Evolutionary conservation across 805 yeast species (phyloP), one percentile per base, ranked within the genome.

Genomic region (Ogataea populi-albae): DNA sequence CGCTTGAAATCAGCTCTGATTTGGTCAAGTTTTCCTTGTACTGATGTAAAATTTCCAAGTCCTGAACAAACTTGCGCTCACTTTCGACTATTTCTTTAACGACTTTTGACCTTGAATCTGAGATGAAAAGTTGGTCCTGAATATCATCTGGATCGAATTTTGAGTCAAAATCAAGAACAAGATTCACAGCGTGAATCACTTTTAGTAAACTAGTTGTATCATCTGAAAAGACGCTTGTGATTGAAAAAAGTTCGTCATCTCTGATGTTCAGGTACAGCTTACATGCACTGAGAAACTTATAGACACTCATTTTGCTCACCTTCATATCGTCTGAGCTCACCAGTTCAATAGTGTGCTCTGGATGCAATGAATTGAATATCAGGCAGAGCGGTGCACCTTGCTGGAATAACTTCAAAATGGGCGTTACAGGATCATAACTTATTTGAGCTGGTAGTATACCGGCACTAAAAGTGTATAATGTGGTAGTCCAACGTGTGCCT

Each of bases 341-440:
- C 29, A 83, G 65, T 36, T 79, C 76, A 36, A 72, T 69, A 26
- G 68, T 58, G 26, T 63, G 59, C 24, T 70, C 71, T 2, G 81
- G 80, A 22, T 55, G 57, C 15, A 87, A 71, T 10, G 78, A 67
- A 61, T 93, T 91, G 67, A 83, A 86, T 6, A 91, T 65, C 26
- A 86, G 74, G 59, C 98, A 89, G 26, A 93, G 66, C 4, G 98
- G 95, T 2, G 94, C 81, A 8, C 98, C 98, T 52, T 85, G 87
- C 52, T 91, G 94, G 52, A 93, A 80, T 22, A 93, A 65, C 47
- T 86, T 81, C 78, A 96, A 85, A 27, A 93, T 57, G 44, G 87
- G 89, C 2, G 96, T 87, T 2, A 86, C 97, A 3, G 98, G 97
- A 57, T 93, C 99, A 53, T 86, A 83, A 45, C 75, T 73, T 41